Conservation (phyloP, 192 early-diverging fungal species). For the Backusella liffmaniae region DNA sequence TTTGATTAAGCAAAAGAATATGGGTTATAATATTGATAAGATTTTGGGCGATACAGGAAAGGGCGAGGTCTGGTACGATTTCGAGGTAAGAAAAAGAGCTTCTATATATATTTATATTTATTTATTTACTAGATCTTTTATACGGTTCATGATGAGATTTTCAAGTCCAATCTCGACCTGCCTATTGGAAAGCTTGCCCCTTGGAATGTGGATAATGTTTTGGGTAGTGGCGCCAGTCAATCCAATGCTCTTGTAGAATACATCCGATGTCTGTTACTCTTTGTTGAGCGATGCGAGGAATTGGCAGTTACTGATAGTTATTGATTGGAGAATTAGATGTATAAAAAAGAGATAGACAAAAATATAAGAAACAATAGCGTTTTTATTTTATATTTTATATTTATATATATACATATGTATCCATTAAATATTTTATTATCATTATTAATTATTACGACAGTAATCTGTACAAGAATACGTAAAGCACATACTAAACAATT, state of each 20-base stretch:
- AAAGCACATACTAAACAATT: not conserved
- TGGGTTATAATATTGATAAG: conserved; percentile 24
- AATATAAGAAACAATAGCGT: not conserved
- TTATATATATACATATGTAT: not conserved
- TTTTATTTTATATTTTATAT: too few species aligned
- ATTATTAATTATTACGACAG: not conserved
- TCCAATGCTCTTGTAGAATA: conserved; percentile 26
- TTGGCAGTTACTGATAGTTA: not conserved
- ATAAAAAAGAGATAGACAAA: not conserved
- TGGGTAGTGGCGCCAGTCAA: conserved; percentile 20
- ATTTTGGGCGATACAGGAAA: conserved; percentile 27
- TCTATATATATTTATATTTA: too few species aligned
- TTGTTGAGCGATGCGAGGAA: conserved; percentile 33
- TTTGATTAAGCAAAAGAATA: conserved; percentile 14
- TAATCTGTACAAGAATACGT: not conserved
- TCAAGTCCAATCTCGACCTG: conserved; percentile 31
- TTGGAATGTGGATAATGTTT: conserved; percentile 39
- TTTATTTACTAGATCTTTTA: conserved; percentile 15
- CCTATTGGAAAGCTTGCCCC: conserved; percentile 28
- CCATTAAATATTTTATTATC: not conserved
- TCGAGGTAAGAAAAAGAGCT: conserved; percentile 27
- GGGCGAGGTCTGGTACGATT: conserved; percentile 33
- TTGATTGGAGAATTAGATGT: too few species aligned
- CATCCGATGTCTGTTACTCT: conserved; percentile 32
- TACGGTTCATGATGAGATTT: conserved; percentile 10